Conservation (phyloP, 805 yeast species). For the Priceomyces haplophilus region DNA sequence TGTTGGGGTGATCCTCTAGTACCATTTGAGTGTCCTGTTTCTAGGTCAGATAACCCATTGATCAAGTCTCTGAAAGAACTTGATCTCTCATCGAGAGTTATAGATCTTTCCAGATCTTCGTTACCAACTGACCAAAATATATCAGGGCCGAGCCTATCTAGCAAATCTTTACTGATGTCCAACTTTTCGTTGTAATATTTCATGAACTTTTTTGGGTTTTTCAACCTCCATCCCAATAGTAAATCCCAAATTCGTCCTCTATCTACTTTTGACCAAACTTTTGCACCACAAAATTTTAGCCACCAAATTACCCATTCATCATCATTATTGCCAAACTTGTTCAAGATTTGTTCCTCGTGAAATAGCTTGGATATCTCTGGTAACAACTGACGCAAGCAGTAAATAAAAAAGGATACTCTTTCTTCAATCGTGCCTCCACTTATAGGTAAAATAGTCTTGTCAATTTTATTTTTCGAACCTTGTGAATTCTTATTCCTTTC, state of each 20-base stretch:
- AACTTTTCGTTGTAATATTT: constrained; percentile 32
- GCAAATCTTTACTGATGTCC: constrained; percentile 27
- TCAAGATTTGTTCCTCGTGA: constrained; percentile 74
- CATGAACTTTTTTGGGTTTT: constrained; percentile 25
- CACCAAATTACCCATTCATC: constrained; percentile 95
- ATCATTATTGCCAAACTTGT: constrained; percentile 53
- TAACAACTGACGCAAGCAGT: constrained; percentile 55
- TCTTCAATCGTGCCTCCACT: constrained; percentile 67
- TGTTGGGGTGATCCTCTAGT: background rate
- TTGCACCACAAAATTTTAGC: constrained; percentile 87
- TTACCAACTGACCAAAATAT: constrained; percentile 50
- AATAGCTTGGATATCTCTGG: constrained; percentile 78
- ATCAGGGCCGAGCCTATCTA: constrained; percentile 53
- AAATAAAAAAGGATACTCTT: constrained; percentile 64
- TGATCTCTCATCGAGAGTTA: constrained; percentile 8
- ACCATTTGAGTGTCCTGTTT: background rate
- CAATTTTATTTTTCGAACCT: constrained; percentile 18
- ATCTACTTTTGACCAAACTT: constrained; percentile 76
- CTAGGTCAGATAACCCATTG: constrained; percentile 21
- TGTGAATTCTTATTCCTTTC: constrained; percentile 19
- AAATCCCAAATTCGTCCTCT: constrained; percentile 90
- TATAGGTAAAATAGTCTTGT: constrained; percentile 42
- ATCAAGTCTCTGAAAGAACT: constrained; percentile 33
- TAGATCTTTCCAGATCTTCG: constrained; percentile 8
- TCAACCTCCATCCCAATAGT: constrained; percentile 69